Conservation (phyloP, 2,329 filamentous ascomycete genomes). For the Raffaelea arxii region DNA sequence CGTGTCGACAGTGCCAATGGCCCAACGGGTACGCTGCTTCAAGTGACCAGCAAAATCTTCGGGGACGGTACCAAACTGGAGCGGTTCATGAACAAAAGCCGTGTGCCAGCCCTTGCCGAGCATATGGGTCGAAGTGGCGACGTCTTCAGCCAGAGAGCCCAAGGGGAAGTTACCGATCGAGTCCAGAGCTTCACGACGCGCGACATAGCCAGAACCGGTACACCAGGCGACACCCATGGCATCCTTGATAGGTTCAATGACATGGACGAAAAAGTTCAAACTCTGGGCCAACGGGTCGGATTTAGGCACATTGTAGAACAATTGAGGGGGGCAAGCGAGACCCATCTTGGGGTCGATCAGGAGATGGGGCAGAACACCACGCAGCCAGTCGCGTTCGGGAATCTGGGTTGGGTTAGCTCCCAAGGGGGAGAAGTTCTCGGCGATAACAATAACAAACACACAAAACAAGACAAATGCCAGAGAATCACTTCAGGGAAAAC, state of each 20-base stretch:
- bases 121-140: slow-evolving; percentile 46
- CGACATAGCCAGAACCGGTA: slow-evolving; percentile 51
- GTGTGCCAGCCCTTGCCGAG: slow-evolving; percentile 52
- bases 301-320: slow-evolving; percentile 51
- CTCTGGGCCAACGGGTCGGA: slow-evolving; percentile 48
- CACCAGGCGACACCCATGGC: slow-evolving; percentile 46
- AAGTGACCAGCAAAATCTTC: slow-evolving; percentile 44
- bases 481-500: neutral
- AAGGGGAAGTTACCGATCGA: slow-evolving; percentile 52
- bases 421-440: too few species aligned
- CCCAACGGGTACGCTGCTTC: slow-evolving; percentile 46
- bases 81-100: slow-evolving; percentile 45
- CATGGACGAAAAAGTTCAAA: slow-evolving; percentile 47
- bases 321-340: slow-evolving; percentile 47
- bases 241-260: slow-evolving; percentile 38
- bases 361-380: slow-evolving; percentile 46
- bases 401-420: slow-evolving; percentile 23
- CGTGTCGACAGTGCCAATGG: slow-evolving; percentile 45
- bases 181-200: slow-evolving; percentile 46
- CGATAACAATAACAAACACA: neutral
- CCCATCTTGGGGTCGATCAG: slow-evolving; percentile 44
- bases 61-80: slow-evolving; percentile 50
- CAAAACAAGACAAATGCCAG: neutral
- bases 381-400: slow-evolving; percentile 48
- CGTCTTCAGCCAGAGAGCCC: slow-evolving; percentile 51